phyloP scores from a whole-genome alignment of 2,329 filamentous ascomycete genomes.

The Ceratocystis papillata region DNA sequence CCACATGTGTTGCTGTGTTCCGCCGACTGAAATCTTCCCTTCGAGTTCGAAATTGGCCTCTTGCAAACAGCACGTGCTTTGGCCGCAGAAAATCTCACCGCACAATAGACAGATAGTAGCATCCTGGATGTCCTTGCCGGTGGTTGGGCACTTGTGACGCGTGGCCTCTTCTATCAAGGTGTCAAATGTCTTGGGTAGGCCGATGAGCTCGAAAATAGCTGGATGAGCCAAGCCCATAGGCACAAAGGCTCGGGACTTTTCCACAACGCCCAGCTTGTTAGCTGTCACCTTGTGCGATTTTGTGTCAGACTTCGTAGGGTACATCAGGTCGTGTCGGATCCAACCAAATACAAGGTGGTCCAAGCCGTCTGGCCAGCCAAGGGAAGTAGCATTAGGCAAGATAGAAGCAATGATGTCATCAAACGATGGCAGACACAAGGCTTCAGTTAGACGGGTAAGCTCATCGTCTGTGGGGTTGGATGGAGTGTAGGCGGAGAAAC shows the following conservation, averaged over 20 bases:
- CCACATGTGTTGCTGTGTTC: conserved; percentile 80
- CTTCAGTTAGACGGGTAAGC: conserved; percentile 66
- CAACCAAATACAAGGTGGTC: conserved; percentile 51
- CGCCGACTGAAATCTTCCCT: conserved; percentile 51
- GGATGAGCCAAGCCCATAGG: conserved; percentile 60
- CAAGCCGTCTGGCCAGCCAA: conserved; percentile 23
- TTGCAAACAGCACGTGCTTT: conserved; percentile 80
- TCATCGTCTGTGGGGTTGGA: conserved; percentile 59
- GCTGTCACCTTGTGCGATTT: background rate
- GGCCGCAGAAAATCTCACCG: conserved; percentile 91
- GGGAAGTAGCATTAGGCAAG: conserved; percentile 35
- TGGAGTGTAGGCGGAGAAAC: conserved; percentile 63
- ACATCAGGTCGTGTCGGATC: conserved; percentile 54
- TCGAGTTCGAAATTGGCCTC: conserved; percentile 40
- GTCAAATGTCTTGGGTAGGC: conserved; percentile 84
- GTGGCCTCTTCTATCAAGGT: conserved; percentile 86
- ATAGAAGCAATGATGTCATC: conserved; percentile 62
- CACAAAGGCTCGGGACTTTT: conserved; percentile 21
- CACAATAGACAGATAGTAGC: conserved; percentile 90
- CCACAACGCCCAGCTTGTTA: conserved; percentile 6
- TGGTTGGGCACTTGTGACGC: conserved; percentile 70
- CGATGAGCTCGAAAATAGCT: conserved; percentile 85
- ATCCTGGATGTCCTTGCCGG: conserved; percentile 82
- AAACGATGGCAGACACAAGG: conserved; percentile 64
- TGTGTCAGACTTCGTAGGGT: conserved; percentile 26